These are phyloP conservation scores for Phlebopus sp. DNA, from an alignment of 1,284 basidiomycete genomes.

Conservation along the genomic window DNA sequence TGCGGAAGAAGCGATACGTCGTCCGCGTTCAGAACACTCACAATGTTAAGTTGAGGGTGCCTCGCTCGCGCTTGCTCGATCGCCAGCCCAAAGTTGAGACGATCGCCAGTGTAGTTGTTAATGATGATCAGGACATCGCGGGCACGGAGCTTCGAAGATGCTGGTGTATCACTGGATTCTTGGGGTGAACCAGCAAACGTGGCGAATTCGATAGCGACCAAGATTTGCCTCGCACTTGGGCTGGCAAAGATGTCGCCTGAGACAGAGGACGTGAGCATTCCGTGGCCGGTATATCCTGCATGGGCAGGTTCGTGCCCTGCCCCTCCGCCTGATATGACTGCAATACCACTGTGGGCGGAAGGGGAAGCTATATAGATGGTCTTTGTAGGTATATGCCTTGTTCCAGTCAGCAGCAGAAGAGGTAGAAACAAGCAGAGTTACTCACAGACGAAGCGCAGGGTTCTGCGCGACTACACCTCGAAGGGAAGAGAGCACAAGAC, in stretches of 20 bases:
- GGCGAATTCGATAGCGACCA: conserved; percentile 50
- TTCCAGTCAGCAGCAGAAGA: neutral
- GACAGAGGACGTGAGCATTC: conserved; percentile 60
- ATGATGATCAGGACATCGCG: conserved; percentile 40
- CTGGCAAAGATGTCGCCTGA: conserved; percentile 66
- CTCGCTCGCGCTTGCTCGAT: conserved; percentile 53
- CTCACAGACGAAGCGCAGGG: conserved; percentile 48
- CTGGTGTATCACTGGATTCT: neutral
- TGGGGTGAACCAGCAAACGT: conserved; percentile 20
- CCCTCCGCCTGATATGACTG: conserved; percentile 64
- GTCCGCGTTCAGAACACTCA: conserved; percentile 63
- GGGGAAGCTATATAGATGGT: conserved; percentile 38
- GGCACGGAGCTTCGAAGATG: conserved; percentile 12
- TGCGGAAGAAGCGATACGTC: conserved; percentile 53
- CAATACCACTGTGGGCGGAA: conserved; percentile 38
- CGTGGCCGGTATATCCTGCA: conserved; percentile 54
- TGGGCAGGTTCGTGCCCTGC: conserved; percentile 72
- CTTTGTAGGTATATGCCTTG: conserved; percentile 38
- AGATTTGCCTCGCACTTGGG: conserved; percentile 59
- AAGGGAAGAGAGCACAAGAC: conserved; percentile 54
- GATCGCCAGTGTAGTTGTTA: conserved; percentile 57
- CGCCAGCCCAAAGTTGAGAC: conserved; percentile 69
- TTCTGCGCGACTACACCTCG: conserved; percentile 52
- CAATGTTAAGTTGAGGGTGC: conserved; percentile 38
- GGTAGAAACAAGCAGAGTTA: conserved; percentile 10